Evolutionary conservation across 371 early-diverging fungal genomes (phyloP), one percentile per base, ranked within the genome.

Genomic region (Mucor indicus): DNA sequence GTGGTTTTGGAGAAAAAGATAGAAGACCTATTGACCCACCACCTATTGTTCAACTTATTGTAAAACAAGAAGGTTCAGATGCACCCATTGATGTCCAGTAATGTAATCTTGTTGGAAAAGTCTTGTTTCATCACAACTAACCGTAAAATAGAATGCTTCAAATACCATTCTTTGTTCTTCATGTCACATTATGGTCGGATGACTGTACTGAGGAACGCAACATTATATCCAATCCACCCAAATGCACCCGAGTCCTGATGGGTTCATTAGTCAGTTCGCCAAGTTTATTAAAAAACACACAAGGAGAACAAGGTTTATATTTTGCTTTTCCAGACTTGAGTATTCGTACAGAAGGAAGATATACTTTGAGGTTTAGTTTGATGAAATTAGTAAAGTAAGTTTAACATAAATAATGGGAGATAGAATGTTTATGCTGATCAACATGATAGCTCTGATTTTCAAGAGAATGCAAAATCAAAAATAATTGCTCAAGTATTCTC

Each of bases 281-380:
- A 8, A 84, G 86, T 49, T 53, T 89, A 19, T 60, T 92, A 25
- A 85, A 85, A 50, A 86, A 90, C 49, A 64, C 83, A 8, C 74
- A 86, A 37, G 84, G 84, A 23, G 77, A 80, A 46, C 86, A 83
- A 29, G 93, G 91, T 0, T 81, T 86, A 42, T 93, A 89, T 56
- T 96, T 96, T 69, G 93, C 92, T 29, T 96, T 94, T 60, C 93
- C 93, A 2, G 94, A 94, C 53, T 64, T 96, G 31, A 85, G 86
- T 16, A 90, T 96, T 35, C 76, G 96, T 15, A 87, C 90, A 33
- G 93, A 93, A 46, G 96, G 96, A 0, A 65, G 75, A 12, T 96
- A 92, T 56, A 81, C 88, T 0, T 67, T 96, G 39, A 86, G 83
- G 49, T 95, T 95, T 25, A 70, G 69, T 44, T 41, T 76, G 17